phyloP scores from a whole-genome alignment of 305 asterid species.

The Striga hermonthica region DNA sequence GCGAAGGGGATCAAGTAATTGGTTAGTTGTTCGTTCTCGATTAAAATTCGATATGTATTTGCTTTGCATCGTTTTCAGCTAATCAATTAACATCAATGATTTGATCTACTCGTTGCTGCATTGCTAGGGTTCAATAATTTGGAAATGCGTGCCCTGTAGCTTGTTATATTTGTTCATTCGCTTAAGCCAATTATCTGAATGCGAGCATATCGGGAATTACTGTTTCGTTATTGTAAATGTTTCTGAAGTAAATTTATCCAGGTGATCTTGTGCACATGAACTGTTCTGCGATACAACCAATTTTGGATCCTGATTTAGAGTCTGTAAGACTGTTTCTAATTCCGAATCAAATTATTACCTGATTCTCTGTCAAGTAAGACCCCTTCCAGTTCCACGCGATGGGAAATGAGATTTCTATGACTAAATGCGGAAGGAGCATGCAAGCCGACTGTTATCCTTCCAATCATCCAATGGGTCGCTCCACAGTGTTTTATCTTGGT shows the following conservation, averaged over 20 bases:
- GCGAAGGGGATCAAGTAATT: conserved; percentile 32
- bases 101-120: conserved; percentile 11
- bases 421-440: background rate
- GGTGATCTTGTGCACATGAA: conserved; percentile 2
- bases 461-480: background rate
- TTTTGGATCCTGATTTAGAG: background rate
- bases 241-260: conserved; percentile 5
- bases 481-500: background rate
- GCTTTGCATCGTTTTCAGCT: background rate
- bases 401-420: background rate
- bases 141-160: conserved; percentile 29
- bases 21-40: conserved; percentile 42
- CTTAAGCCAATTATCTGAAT: background rate
- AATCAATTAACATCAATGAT: background rate
- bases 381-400: background rate
- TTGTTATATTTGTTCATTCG: conserved; percentile 1
- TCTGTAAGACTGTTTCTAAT: background rate
- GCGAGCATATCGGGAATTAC: background rate
- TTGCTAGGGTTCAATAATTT: conserved; percentile 23
- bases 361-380: background rate
- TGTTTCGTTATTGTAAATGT: conserved; percentile 4
- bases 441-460: background rate
- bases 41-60: conserved; percentile 10
- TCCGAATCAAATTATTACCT: background rate
- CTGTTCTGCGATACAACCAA: conserved; percentile 1